Base-by-base conservation (phyloP, 177 flowering plant genomes). In the Vitis hybrid region DNA sequence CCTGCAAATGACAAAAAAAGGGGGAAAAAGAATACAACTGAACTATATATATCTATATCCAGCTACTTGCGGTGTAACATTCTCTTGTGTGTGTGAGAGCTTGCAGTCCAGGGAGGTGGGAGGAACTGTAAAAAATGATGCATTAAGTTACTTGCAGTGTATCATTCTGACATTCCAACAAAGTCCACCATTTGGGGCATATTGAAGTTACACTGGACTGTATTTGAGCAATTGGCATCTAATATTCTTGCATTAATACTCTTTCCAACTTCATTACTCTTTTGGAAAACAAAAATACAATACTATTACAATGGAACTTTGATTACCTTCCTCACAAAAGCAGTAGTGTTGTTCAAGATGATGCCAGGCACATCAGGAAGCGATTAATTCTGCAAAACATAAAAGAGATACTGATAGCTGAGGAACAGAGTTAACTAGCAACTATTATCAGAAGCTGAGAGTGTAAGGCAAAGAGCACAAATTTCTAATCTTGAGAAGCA, bases 281-380 rank as follows among this genome's bases (percentile, higher is more conserved):
- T 14, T 10, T 14, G 15, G 57, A 53, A 53, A 16, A n/a, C n/a
- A 14, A 16, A 6, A 53, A 14, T 15, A 53, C 16, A 13, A 53
- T 14, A n/a, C 16, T 53, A 14, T 53, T 14, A 53, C 57, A 5
- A 53, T 15, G 57, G 57, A 55, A 55, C n/a, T 55, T 55, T 15
- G n/a, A 14, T 56, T 0, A 18, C 16, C 51, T 48, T 19, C 13
- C 20, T 65, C 13, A 13, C 20, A 31, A 2, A 52, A n/a, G 16
- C 18, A 16, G 15, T 15, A 13, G 57, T 15, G 18, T 55, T 14
- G 15, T 14, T 55, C 16, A 55, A 14, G 18, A 55, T 45, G 87
- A 69, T 13, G 93, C 89, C 67, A 86, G 77, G 79, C 76, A 85
- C 93, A 90, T 87, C 78, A 87, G 89, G 75, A 90, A 90, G 81